Conservation (phyloP, 2,329 filamentous ascomycete genomes). For the Sporothrix brasiliensis region DNA sequence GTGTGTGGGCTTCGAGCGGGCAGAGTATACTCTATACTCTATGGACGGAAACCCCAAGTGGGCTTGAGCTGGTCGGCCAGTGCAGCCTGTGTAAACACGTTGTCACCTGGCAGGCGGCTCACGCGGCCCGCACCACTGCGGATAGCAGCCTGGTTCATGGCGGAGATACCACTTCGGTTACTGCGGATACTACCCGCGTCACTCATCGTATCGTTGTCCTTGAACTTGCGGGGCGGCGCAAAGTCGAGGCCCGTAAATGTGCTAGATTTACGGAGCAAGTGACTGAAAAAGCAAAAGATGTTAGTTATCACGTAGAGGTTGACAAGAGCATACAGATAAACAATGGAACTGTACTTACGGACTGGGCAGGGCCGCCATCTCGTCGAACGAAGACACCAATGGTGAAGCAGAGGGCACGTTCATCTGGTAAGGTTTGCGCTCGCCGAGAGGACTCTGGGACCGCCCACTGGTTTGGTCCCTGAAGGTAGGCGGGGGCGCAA, state of each 20-base stretch:
- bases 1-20: neutral
- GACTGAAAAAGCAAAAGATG: constrained; percentile 48
- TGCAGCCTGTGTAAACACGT: constrained; percentile 75
- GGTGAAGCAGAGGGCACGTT: constrained; percentile 74
- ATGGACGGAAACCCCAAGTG: constrained; percentile 57
- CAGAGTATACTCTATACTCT: neutral
- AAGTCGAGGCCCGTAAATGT: constrained; percentile 82
- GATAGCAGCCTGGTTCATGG: constrained; percentile 69
- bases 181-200: constrained; percentile 70
- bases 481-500: constrained; percentile 74
- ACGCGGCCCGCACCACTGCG: constrained; percentile 83
- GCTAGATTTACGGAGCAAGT: constrained; percentile 73
- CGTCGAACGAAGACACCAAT: constrained; percentile 80
- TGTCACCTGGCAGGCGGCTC: constrained; percentile 78
- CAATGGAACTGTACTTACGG: constrained; percentile 66
- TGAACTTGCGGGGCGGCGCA: constrained; percentile 75
- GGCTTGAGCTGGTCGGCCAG: constrained; percentile 64
- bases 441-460: constrained; percentile 65
- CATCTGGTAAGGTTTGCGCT: constrained; percentile 73
- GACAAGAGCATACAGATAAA: neutral
- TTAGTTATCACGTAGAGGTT: neutral
- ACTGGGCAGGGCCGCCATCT: constrained; percentile 82
- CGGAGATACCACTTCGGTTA: constrained; percentile 77
- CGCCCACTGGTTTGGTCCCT: constrained; percentile 71
- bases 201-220: constrained; percentile 62